A percentile compares a stretch with the other conserved stretches of the same genome.
Conservation (phyloP, 1,139 yeast genomes). For the Komagataea norvegica region DNA sequence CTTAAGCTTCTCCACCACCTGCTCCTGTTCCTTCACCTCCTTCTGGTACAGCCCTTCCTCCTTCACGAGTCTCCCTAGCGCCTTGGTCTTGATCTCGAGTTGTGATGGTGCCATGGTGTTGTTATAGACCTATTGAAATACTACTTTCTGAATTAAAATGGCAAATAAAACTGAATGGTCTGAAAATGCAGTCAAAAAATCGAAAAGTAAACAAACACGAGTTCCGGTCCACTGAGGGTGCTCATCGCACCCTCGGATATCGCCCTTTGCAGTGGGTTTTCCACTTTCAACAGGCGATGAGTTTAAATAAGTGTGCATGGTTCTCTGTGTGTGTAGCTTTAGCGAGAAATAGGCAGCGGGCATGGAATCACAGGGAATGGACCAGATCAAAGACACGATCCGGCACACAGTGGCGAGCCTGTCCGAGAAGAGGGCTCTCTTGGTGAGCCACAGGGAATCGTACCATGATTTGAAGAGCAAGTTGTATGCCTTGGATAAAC, state of each 20-base stretch:
- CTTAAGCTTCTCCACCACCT: slow-evolving; percentile 40
- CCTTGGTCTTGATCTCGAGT: slow-evolving; percentile 70
- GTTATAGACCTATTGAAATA: too few relatives aligned
- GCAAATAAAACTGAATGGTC: background rate
- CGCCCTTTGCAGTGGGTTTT: background rate
- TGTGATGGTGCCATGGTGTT: slow-evolving; percentile 84
- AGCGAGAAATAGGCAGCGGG: background rate
- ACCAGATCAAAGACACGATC: slow-evolving; percentile 26
- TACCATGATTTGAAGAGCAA: slow-evolving; percentile 29
- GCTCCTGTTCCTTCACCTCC: slow-evolving; percentile 60
- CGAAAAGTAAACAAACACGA: slow-evolving; percentile 4
- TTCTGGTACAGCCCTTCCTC: slow-evolving; percentile 62
- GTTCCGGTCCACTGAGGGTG: background rate
- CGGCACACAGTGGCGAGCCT: slow-evolving; percentile 27
- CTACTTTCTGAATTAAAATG: too few relatives aligned
- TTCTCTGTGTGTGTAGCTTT: too few relatives aligned
- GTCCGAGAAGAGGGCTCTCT: slow-evolving; percentile 25
- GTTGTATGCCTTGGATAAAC: slow-evolving; percentile 21
- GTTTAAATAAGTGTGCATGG: too few relatives aligned
- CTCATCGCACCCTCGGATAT: slow-evolving; percentile 1
- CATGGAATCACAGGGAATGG: slow-evolving; percentile 17
- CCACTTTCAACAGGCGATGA: background rate
- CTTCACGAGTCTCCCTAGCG: slow-evolving; percentile 67
- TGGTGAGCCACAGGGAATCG: slow-evolving; percentile 29
- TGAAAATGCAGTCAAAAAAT: background rate